These are phyloP conservation scores for Cardamine chenopodiifolia DNA, from an alignment of 345 rosid genomes.

Conservation along the genomic window DNA sequence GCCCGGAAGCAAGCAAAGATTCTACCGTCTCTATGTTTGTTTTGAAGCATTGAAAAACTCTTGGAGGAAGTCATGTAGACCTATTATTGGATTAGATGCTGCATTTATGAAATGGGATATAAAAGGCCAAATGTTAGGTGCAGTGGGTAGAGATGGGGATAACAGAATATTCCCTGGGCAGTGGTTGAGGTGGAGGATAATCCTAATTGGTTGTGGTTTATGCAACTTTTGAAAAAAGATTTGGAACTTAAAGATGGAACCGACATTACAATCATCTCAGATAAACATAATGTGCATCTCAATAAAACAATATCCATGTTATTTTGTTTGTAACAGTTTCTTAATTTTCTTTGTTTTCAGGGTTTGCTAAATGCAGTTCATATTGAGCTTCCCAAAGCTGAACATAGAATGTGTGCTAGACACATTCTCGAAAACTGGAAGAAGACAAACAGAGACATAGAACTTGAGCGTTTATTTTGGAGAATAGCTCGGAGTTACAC, in stretches of 20 bases:
- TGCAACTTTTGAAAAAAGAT: not conserved
- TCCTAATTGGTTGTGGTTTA: not conserved
- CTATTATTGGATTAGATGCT: not conserved
- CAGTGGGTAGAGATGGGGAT: not conserved
- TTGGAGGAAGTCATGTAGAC: not conserved
- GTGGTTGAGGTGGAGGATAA: not conserved
- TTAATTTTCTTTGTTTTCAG: no score
- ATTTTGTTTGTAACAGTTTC: not conserved
- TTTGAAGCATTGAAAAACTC: not conserved
- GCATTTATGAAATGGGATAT: slow-evolving; percentile 12
- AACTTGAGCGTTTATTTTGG: not conserved
- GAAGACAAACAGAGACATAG: slow-evolving; percentile 3
- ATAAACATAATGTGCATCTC: not conserved
- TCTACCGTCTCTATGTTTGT: not conserved
- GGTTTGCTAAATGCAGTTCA: not conserved
- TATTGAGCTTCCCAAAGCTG: not conserved
- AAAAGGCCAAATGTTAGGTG: not conserved
- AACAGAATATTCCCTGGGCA: not conserved
- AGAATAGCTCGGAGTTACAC: not conserved
- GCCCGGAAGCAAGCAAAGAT: not conserved
- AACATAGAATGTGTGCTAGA: not conserved
- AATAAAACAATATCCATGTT: no score
- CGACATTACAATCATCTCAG: not conserved
- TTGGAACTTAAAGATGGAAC: not conserved
- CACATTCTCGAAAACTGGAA: not conserved